Base-by-base conservation (phyloP, 2,329 filamentous ascomycete genomes). In the Hypoxylon sp. region DNA sequence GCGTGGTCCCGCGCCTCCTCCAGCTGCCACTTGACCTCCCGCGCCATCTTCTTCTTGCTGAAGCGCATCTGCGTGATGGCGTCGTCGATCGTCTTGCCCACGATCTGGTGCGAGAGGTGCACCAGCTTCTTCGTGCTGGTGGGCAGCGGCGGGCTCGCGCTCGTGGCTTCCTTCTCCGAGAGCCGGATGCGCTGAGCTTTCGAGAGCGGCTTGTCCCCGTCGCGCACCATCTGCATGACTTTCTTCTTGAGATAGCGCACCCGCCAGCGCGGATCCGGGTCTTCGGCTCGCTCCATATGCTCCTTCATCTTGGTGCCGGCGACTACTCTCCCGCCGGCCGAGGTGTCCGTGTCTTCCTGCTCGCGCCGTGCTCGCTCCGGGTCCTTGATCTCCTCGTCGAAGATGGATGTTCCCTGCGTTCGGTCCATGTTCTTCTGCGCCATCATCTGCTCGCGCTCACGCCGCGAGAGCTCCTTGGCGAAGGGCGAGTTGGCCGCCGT, bases 51-150 rank as follows among this genome's bases (percentile, higher is more conserved):
- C 83, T 99, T 99, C 78, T 91, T 90, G 71, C 88, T 93, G 76
- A 93, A 97, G 47, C 87, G 84, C 90, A 99, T 96, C 78, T 99
- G 94, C 45, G 89, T 75, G 61, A 97, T 90, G 9, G 94, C 94
- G 25, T 99, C 92, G 50, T 95, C 91, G 55, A 99, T 79, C n/a
- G 87, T 87, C 81, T 97, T 97, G 61, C 94, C 94, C 2, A 86
- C 81, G 67, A 99, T 94, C 75, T 97, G 94, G 46, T 88, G 84
- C 16, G 93, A 87, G 38, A 99, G 76, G 64, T 89, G 87, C 42
- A 88, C 86, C 46, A 99, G 80, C 77, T 99, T 99, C 84, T 99
- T 99, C 59, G 90, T 78, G 37, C 86, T 91, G 2, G 94, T 97
- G 64, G 91, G 87, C 68, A 97, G 81, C 61, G 83, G 82, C 35